Conservation (phyloP, 306 rosid genomes). For the Alnus glutinosa region DNA sequence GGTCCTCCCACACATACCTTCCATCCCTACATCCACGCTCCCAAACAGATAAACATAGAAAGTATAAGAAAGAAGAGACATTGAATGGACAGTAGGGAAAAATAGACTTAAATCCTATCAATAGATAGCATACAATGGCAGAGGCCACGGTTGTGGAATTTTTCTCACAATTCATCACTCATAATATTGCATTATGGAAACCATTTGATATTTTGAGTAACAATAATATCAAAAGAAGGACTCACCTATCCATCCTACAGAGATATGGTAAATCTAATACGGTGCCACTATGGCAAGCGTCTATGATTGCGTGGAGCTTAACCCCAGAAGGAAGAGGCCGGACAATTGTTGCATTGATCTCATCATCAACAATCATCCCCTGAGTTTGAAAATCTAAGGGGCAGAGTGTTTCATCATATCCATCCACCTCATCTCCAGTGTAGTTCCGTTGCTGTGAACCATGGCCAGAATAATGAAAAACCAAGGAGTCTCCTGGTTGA, state of each 20-base stretch:
- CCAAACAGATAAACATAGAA: background rate
- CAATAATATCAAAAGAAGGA: background rate
- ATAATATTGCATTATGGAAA: background rate
- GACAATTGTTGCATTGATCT: slow-evolving; percentile 49
- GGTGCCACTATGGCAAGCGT: slow-evolving; percentile 58
- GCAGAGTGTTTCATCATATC: slow-evolving; percentile 50
- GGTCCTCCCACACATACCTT: slow-evolving; percentile 50
- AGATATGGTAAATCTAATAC: slow-evolving; percentile 48
- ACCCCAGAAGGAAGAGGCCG: slow-evolving; percentile 48
- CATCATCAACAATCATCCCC: slow-evolving; percentile 56
- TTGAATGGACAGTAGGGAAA: background rate
- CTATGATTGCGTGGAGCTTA: slow-evolving; percentile 53
- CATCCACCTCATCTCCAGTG: slow-evolving; percentile 51
- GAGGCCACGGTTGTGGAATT: background rate
- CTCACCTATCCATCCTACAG: slow-evolving; percentile 44
- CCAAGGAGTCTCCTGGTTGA: slow-evolving; percentile 52
- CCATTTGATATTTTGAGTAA: background rate
- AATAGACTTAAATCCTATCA: background rate
- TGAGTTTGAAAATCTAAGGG: slow-evolving; percentile 41
- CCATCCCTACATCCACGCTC: slow-evolving; percentile 36
- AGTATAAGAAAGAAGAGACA: background rate
- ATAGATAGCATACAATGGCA: background rate
- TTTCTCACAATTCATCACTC: background rate
- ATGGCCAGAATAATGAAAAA: slow-evolving; percentile 56
- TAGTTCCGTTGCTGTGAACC: slow-evolving; percentile 47